Percentiles rank a stretch among this genome's conserved stretches.
Evolutionary conservation across 768 basidiomycete genomes (phyloP).

Genomic region (Termitomyces sp.): DNA sequence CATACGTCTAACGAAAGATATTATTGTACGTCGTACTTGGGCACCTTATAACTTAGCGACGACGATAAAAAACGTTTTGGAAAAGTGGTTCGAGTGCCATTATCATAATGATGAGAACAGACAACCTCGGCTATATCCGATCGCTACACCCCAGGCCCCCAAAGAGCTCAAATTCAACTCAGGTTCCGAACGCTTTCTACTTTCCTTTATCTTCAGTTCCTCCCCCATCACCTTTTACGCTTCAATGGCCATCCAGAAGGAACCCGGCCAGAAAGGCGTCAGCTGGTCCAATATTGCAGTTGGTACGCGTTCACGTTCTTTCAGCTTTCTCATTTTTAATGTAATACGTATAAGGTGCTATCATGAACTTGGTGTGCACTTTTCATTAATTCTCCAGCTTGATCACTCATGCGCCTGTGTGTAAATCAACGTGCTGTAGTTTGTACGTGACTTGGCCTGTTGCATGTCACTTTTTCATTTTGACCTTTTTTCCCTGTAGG

Average conservation of each 20-base stretch:
- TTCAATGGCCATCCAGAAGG: slow-evolving; percentile 75
- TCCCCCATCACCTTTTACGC: slow-evolving; percentile 20
- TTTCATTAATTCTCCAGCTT: slow-evolving; percentile 3
- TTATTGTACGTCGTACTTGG: slow-evolving; percentile 1
- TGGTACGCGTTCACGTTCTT: slow-evolving; percentile 48
- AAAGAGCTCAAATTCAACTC: slow-evolving; percentile 18
- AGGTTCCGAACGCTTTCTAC: slow-evolving; percentile 18
- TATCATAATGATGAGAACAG: not conserved
- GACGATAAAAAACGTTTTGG: not conserved
- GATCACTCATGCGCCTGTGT: not conserved
- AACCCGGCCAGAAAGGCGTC: slow-evolving; percentile 89
- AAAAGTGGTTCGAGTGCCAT: slow-evolving; percentile 15
- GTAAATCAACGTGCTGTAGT: slow-evolving; percentile 29
- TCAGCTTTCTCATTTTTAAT: slow-evolving; percentile 18
- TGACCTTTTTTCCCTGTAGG: slow-evolving; percentile 37
- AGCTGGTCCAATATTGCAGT: slow-evolving; percentile 96
- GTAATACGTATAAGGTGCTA: slow-evolving; percentile 57
- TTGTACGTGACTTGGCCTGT: slow-evolving; percentile 40
- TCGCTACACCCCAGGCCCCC: slow-evolving; percentile 20
- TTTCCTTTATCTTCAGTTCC: slow-evolving; percentile 16
- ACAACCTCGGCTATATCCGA: slow-evolving; percentile 31
- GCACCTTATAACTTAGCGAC: not conserved
- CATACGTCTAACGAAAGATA: slow-evolving; percentile 11
- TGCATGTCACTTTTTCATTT: not conserved
- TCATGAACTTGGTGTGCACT: slow-evolving; percentile 93